Percentiles rank a stretch among this genome's conserved stretches.
phyloP scores from a whole-genome alignment of 495 filamentous ascomycete species.

The Pseudevernia furfuracea region DNA sequence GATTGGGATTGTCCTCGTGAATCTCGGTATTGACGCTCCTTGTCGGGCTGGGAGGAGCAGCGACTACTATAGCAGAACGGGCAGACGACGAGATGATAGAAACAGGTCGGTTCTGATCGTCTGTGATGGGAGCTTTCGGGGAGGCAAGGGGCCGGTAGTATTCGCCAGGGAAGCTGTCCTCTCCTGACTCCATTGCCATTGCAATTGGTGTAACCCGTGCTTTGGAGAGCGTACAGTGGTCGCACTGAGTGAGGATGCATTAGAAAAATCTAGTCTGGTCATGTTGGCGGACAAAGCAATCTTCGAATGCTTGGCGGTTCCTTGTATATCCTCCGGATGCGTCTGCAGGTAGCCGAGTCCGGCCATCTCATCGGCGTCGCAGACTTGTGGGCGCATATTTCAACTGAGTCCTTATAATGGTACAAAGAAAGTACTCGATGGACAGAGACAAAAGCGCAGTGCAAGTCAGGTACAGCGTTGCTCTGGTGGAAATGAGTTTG shows the following conservation, averaged over 20 bases:
- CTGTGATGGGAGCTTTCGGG: not conserved
- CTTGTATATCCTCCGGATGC: not conserved
- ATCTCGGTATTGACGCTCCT: slow-evolving; percentile 13
- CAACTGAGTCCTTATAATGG: not conserved
- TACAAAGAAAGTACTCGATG: not conserved
- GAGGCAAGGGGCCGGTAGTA: slow-evolving; percentile 5
- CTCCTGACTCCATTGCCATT: not conserved
- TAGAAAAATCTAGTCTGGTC: not conserved
- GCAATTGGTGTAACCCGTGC: too few relatives aligned
- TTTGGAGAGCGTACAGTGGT: not conserved
- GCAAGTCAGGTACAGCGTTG: not conserved
- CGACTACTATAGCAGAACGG: slow-evolving; percentile 4
- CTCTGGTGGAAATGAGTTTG: not conserved
- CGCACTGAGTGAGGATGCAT: not conserved
- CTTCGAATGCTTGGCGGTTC: not conserved
- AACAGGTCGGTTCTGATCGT: slow-evolving; percentile 12
- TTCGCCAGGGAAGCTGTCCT: not conserved
- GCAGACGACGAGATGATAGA: slow-evolving; percentile 9
- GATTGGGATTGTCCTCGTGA: slow-evolving; percentile 1
- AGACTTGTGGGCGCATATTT: not conserved
- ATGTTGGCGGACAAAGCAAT: not conserved
- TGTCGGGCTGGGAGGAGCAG: slow-evolving; percentile 9
- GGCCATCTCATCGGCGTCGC: not conserved
- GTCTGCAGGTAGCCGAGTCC: slow-evolving; percentile 1
- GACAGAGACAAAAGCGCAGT: not conserved